Evolutionary conservation across 345 rosid species (phyloP), one percentile per base, ranked within the genome.

Genomic region (Eucalyptus decipiens): DNA sequence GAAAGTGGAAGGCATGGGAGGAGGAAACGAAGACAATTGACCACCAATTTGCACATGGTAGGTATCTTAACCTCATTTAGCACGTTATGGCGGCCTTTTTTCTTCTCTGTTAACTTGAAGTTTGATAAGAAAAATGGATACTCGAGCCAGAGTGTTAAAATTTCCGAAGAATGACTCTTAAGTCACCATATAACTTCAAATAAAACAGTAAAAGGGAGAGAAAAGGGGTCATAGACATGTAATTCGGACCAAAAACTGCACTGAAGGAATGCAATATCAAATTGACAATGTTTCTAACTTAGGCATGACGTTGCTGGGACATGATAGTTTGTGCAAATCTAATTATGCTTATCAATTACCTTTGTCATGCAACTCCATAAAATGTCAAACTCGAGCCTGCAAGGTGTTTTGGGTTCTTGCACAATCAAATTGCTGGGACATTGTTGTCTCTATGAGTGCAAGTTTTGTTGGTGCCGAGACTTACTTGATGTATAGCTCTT

Each of bases 1-100:
- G 94, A 90, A 97, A 89, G 93, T 97, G 99, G 99, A 95, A 92
- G 91, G 88, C 89, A 14, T 97, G 99, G 99, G 99, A 97, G 90
- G 87, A 83, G 80, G 99, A 96, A 90, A 96, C 99, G 51, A 95
- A 91, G 94, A 95, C 97, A 86, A 85, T 94, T 89, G 98, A 97
- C 90, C 94, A 97, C 89, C 98, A 97, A 81, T 97, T 93, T 90
- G 91, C 93, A 45, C 94, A 97, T 85, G 99, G 99, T 96, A 95
- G 47, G 83, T 76, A 76, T 40, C 28, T 40, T 37, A 37, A 62
- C 12, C 28, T 23, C 24, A 76, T 76, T 76, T 76, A 37, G 45
- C 28, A 76, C 83, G 47, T 40, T 72, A 19, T 21, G 45, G 28
- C 42, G 3, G 47, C 28, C 45, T 37, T 76, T 76, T 40, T 40